A percentile compares a stretch with the other conserved stretches of the same genome.
phyloP scores from a whole-genome alignment of 345 rosid species.

The Dovyalis caffra region DNA sequence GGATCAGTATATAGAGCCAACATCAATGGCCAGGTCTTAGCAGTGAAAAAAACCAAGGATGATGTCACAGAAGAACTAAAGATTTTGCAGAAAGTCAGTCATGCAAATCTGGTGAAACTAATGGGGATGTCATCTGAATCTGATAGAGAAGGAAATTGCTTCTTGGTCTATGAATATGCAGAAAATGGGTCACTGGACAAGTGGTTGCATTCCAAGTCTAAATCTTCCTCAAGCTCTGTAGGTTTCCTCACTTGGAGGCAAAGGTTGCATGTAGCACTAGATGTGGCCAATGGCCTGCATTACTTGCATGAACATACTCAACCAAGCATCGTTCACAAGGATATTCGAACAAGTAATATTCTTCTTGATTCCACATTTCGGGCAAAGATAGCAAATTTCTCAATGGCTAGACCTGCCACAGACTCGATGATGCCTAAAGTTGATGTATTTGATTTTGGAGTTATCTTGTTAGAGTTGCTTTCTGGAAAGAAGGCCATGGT shows the following conservation, averaged over 20 bases:
- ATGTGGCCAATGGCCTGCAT: constrained; percentile 60
- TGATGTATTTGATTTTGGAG: constrained; percentile 61
- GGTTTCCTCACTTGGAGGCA: constrained; percentile 48
- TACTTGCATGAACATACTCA: constrained; percentile 62
- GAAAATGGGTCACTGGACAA: constrained; percentile 57
- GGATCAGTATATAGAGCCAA: constrained; percentile 49
- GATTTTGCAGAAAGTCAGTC: constrained; percentile 57
- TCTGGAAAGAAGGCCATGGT: constrained; percentile 52
- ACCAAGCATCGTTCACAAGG: constrained; percentile 54
- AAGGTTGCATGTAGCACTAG: constrained; percentile 51
- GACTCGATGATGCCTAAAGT: constrained; percentile 38
- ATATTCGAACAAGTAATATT: constrained; percentile 51
- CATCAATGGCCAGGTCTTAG: constrained; percentile 45
- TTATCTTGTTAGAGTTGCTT: constrained; percentile 57
- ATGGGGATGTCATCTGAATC: constrained; percentile 46
- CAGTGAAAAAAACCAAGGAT: constrained; percentile 46
- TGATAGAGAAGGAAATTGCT: constrained; percentile 34
- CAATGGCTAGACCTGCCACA: constrained; percentile 38
- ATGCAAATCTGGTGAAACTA: constrained; percentile 59
- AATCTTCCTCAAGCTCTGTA: constrained; percentile 26
- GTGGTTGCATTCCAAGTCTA: constrained; percentile 41
- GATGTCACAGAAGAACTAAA: constrained; percentile 46
- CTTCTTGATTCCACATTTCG: constrained; percentile 50
- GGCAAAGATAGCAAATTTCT: constrained; percentile 63
- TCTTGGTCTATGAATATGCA: constrained; percentile 62